Evolutionary conservation across 2,329 filamentous ascomycete genomes (phyloP).

Genomic region (Sphaceloma murrayae): DNA sequence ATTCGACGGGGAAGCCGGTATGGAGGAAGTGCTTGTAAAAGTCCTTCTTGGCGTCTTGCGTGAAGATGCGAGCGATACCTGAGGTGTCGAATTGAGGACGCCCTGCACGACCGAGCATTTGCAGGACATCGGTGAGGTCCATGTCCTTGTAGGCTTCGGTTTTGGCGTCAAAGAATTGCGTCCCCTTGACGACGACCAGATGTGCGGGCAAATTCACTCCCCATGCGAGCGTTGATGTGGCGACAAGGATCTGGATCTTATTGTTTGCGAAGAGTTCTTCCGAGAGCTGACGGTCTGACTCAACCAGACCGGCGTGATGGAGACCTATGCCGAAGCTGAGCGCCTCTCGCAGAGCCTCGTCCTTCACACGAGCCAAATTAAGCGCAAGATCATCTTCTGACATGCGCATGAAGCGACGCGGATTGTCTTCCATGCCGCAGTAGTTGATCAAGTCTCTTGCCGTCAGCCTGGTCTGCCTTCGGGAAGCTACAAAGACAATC

Average conservation of each 20-base stretch:
- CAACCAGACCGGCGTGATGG: constrained; percentile 92
- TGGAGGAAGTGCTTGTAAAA: constrained; percentile 99
- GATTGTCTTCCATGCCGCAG: constrained; percentile 97
- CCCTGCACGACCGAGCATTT: constrained; percentile 94
- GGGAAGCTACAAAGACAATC: constrained; percentile 94
- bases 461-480: constrained; percentile 86
- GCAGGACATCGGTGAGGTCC: constrained; percentile 94
- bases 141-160: constrained; percentile 97
- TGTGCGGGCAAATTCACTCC: constrained; percentile 96
- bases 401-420: constrained; percentile 85
- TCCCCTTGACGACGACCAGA: constrained; percentile 94
- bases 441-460: constrained; percentile 95
- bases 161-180: constrained; percentile 96
- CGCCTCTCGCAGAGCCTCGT: constrained; percentile 86
- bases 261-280: constrained; percentile 96
- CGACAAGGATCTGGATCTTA: constrained; percentile 94
- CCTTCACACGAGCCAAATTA: constrained; percentile 83
- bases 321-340: constrained; percentile 93
- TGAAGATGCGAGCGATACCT: constrained; percentile 94
- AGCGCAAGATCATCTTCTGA: constrained; percentile 85
- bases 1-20: constrained; percentile 95
- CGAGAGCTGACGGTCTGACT: constrained; percentile 80
- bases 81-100: constrained; percentile 94
- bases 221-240: constrained; percentile 94
- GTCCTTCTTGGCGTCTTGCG: constrained; percentile 92